Base-by-base conservation (phyloP, 148 eudicot genomes). In the Vaccinium vitisidaea region DNA sequence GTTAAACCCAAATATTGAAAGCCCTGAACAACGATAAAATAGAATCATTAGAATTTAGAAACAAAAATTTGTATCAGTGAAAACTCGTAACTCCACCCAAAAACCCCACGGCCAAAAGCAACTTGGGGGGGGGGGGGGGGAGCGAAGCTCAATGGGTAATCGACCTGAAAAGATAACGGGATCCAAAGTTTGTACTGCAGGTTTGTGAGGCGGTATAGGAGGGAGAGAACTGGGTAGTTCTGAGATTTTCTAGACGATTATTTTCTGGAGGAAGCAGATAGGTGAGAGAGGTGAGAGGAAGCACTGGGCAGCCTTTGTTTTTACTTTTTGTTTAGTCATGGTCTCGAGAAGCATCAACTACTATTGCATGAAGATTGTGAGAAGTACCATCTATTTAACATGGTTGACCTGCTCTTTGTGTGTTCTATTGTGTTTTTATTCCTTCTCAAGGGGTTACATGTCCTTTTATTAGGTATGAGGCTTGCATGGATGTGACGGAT, bases 401-500 rank as follows among this genome's bases (percentile, higher is more conserved):
- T 21, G 69, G 69, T 80, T 16, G 10, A 19, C 15, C 30, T 59
- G 69, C 50, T 80, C 14, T 5, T 43, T 80, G 12, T 43, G 30
- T 61, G 10, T 39, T 39, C 27, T 61, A 8, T 18, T 79, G 30
- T 15, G 65, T 63, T 50, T 55, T 71, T 48, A 13, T 8, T 54
- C 50, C 70, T 80, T 78, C 23, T 27, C 50, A 80, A 32, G 67
- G 70, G 43, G n/a, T 78, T 27, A 56, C 49, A 59, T 87, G 32
- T 59, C 58, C 83, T 78, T 83, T 53, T 75, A 32, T 73, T 83
- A 97, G 99, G 92, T 97, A 97, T 84, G 98, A 95, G 83, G 96
- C 98, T 87, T 97, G 99, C 91, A 97, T 97, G 99, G 98, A 97
- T 83, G 99, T 97, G 86, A 95, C 94, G 49, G 99, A 97, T 74